These are phyloP conservation scores for Sanguinoderma infundibulare DNA, from an alignment of 1,284 basidiomycete species.

Conservation along the genomic window DNA sequence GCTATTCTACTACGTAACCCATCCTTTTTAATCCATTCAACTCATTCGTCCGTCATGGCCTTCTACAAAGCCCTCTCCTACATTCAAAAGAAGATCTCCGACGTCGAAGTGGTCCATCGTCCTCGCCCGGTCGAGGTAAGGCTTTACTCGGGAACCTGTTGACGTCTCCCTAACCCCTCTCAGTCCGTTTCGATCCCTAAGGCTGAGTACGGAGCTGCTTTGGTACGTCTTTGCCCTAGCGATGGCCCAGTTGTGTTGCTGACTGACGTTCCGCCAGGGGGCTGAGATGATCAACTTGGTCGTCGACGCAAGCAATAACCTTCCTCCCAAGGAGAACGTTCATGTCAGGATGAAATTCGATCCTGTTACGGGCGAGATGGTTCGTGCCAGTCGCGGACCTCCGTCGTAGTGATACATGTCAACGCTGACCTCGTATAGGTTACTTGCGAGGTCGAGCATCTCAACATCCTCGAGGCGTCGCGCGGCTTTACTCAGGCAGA, in stretches of 20 bases:
- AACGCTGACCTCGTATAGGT: background rate
- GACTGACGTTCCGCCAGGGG: background rate
- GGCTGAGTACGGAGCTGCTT: background rate
- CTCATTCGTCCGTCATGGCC: background rate
- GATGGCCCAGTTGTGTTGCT: background rate
- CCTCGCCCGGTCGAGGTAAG: background rate
- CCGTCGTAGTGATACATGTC: background rate
- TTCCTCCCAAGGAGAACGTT: constrained; percentile 24
- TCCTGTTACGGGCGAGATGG: background rate
- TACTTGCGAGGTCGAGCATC: background rate
- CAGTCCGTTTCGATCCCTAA: background rate
- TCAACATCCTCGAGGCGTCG: background rate
- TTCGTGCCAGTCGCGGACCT: background rate
- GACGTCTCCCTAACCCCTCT: background rate
- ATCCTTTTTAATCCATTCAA: background rate
- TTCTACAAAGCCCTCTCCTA: background rate
- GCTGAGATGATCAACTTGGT: constrained; percentile 35
- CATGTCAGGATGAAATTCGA: constrained; percentile 15
- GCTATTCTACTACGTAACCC: background rate
- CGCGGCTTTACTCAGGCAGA: background rate
- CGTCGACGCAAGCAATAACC: constrained; percentile 33
- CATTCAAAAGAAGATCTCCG: background rate
- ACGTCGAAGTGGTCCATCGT: background rate
- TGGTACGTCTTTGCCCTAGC: background rate
- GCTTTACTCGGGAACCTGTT: background rate